Percentiles rank a stretch among this genome's conserved stretches.
phyloP scores from a whole-genome alignment of 176 grass and related monocot genomes.

The Guadua angustifolia region DNA sequence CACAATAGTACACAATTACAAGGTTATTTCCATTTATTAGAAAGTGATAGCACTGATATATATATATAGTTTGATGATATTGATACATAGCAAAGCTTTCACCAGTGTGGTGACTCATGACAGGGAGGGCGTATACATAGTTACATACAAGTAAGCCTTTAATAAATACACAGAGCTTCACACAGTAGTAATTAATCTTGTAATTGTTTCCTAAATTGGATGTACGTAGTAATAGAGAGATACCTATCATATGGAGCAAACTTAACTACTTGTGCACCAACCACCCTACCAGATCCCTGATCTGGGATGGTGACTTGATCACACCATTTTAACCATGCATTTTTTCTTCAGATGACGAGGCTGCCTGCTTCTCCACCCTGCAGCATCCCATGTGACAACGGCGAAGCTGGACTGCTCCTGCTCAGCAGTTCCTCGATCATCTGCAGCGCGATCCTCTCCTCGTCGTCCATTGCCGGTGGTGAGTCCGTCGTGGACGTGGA shows the following conservation, averaged over 20 bases:
- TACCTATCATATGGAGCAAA: constrained; percentile 53
- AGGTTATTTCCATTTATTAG: constrained; percentile 57
- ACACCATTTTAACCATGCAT: constrained; percentile 45
- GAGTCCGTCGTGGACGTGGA: constrained; percentile 45
- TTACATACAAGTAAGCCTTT: constrained; percentile 63
- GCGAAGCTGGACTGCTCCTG: constrained; percentile 59
- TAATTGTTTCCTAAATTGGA: constrained; percentile 55
- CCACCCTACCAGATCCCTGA: constrained; percentile 63
- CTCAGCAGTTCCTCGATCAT: constrained; percentile 99
- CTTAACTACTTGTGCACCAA: constrained; percentile 66
- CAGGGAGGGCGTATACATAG: constrained; percentile 43
- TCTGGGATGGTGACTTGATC: constrained; percentile 53
- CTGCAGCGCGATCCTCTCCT: constrained; percentile 89
- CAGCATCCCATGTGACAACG: constrained; percentile 48
- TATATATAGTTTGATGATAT: constrained; percentile 37
- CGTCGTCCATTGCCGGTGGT: constrained; percentile 58
- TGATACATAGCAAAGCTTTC: constrained; percentile 46
- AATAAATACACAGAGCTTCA: constrained; percentile 57
- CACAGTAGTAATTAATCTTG: constrained; percentile 52
- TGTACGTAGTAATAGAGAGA: constrained; percentile 48
- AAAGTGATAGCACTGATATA: constrained; percentile 39
- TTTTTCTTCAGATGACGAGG: constrained; percentile 60
- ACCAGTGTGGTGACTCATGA: constrained; percentile 45
- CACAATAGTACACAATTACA: constrained; percentile 44
- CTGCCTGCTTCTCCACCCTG: constrained; percentile 44